Evolutionary conservation across 257 asterid species (phyloP), one percentile per base, ranked within the genome.

Genomic region (Eucommia ulmoides): DNA sequence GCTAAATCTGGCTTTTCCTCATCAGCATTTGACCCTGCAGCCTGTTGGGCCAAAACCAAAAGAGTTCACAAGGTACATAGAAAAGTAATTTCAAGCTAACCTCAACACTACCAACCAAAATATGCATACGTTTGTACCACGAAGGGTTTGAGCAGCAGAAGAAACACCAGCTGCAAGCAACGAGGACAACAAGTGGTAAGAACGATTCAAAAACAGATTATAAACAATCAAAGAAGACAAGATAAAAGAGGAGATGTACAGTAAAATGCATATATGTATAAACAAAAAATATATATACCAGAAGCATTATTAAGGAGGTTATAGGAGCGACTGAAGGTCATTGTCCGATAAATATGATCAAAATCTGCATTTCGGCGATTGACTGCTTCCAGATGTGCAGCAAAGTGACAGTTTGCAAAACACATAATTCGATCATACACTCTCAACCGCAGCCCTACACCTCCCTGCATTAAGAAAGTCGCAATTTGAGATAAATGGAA

Each of bases 371-470:
- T 91, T 8, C 99, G 75, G 8, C 88, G 77, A 54, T 83, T 91
- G 19, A 91, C 94, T 45, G 99, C 99, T 62, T 91, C 99, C 66
- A 91, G 65, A 76, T 91, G 99, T 23, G 99, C 99, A 49, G 99
- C 97, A 48, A 91, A 68, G 70, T 91, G 99, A 35, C 99, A 83
- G 63, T 86, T 91, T 19, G 65, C 77, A 48, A 83, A 91, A 69
- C 99, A 86, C 74, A 83, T 74, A 53, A 91, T 75, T 45, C 95
- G 76, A 48, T 86, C 99, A 61, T 49, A 83, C 56, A 91, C 97
- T 64, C 99, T 81, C 77, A 91, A 57, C 73, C 97, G 74, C 77
- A 91, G 61, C 20, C 94, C 99, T 16, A 91, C 99, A 50, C 94
- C 99, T 17, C 99, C 97, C 94, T 91, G 83, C 75, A 68, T 26